phyloP scores from a whole-genome alignment of 305 asterid genomes.

The Fraxinus platypoda region DNA sequence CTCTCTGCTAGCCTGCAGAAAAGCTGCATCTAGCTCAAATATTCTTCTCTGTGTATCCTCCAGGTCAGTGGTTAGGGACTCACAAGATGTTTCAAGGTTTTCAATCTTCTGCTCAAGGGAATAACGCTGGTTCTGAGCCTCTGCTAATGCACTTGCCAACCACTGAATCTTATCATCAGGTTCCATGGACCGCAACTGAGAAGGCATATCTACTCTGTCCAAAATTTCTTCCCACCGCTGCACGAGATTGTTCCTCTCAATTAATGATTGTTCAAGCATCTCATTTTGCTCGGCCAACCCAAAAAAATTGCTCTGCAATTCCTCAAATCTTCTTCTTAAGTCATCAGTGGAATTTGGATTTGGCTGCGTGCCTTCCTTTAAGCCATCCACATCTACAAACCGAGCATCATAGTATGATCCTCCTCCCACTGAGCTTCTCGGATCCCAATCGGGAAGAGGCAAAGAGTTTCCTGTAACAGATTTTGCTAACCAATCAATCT shows the following conservation, averaged over 20 bases:
- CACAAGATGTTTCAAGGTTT: conserved; percentile 53
- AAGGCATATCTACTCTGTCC: conserved; percentile 68
- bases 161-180: conserved; percentile 86
- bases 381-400: conserved; percentile 55
- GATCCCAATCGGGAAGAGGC: conserved; percentile 66
- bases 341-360: conserved; percentile 58
- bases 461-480: conserved; percentile 54
- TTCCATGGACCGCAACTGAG: conserved; percentile 76
- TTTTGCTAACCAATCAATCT: conserved; percentile 87
- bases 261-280: conserved; percentile 96
- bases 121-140: conserved; percentile 56
- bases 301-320: conserved; percentile 76
- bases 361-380: conserved; percentile 58
- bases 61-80: conserved; percentile 56
- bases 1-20: conserved; percentile 55
- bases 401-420: conserved; percentile 68
- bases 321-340: conserved; percentile 70
- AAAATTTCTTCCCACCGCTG: conserved; percentile 85
- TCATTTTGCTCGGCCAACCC: conserved; percentile 96
- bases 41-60: conserved; percentile 59
- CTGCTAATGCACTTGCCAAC: conserved; percentile 66
- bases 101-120: conserved; percentile 77
- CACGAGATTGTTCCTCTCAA: conserved; percentile 87
- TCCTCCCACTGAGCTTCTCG: conserved; percentile 50
- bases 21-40: conserved; percentile 60